These are phyloP conservation scores for Favolaschia claudopus DNA, from an alignment of 768 basidiomycete species.

Conservation along the genomic window DNA sequence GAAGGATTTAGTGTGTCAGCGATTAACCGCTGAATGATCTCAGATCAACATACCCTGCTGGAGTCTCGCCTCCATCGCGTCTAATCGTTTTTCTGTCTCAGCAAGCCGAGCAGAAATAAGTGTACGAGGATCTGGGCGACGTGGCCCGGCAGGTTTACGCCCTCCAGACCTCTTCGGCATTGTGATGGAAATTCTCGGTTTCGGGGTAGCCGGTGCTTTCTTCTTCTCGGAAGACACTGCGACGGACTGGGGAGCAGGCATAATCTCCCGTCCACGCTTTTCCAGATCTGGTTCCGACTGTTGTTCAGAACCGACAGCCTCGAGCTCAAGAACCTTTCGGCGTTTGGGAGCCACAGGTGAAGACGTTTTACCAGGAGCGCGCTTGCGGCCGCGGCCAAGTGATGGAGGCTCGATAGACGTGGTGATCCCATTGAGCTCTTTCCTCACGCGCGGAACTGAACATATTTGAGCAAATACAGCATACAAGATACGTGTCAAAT, in stretches of 20 bases:
- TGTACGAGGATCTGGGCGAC: background rate
- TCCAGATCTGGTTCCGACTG: background rate
- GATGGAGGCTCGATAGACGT: background rate
- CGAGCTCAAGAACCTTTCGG: background rate
- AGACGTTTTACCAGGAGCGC: background rate
- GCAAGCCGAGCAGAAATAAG: background rate
- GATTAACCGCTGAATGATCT: background rate
- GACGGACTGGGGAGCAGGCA: background rate
- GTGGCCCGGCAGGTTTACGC: too few species aligned
- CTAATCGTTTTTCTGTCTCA: conserved; percentile 12
- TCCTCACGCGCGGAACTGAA: conserved; percentile 12
- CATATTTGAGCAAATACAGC: background rate
- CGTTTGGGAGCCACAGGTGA: conserved; percentile 12
- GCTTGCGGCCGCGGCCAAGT: background rate
- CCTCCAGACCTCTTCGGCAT: too few species aligned
- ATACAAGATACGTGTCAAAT: background rate
- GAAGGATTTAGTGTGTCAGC: background rate
- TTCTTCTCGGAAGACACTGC: background rate
- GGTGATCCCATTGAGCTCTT: background rate
- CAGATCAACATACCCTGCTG: background rate
- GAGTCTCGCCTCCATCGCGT: conserved; percentile 4
- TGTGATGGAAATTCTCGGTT: too few species aligned
- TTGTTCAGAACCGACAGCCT: background rate
- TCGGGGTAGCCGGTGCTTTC: background rate
- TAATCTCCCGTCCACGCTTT: conserved; percentile 1